phyloP scores from a whole-genome alignment of 164 flowering plant genomes.

The Warburgia ugandensis region DNA sequence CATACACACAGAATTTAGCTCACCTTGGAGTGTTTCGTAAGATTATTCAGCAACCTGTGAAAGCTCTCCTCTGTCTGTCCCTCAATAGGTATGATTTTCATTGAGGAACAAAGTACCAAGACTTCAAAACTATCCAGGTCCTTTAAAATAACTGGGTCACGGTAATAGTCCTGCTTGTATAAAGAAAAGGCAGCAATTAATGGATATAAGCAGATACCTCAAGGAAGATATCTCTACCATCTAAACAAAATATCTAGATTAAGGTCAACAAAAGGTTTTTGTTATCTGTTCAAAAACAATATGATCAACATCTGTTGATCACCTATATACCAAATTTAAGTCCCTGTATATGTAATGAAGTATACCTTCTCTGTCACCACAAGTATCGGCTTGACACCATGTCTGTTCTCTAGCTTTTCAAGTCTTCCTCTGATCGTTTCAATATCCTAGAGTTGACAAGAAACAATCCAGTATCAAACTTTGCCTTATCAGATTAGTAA shows the following conservation, averaged over 20 bases:
- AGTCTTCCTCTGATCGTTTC: slow-evolving; percentile 37
- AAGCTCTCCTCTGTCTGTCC: slow-evolving; percentile 40
- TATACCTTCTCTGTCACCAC: slow-evolving; percentile 78
- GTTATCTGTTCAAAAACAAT: too few relatives aligned
- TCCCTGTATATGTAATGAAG: neutral
- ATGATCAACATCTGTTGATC: too few relatives aligned
- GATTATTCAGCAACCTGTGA: slow-evolving; percentile 32
- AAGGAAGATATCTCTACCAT: too few relatives aligned
- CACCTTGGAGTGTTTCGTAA: slow-evolving; percentile 1
- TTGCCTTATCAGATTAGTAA: too few relatives aligned
- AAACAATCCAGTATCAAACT: slow-evolving; percentile 2
- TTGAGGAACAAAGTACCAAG: slow-evolving; percentile 50
- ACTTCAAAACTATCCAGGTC: slow-evolving; percentile 41
- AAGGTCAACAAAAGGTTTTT: too few relatives aligned
- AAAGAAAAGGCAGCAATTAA: slow-evolving; percentile 1
- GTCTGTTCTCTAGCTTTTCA: slow-evolving; percentile 31
- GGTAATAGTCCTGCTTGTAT: slow-evolving; percentile 66
- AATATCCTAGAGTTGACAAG: slow-evolving; percentile 44
- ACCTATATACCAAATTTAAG: too few relatives aligned
- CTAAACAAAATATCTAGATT: too few relatives aligned
- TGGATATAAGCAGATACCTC: neutral
- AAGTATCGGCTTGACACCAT: slow-evolving; percentile 43
- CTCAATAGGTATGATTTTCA: slow-evolving; percentile 36
- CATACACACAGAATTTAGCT: too few relatives aligned
- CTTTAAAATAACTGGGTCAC: slow-evolving; percentile 46